These are phyloP conservation scores for Blastobotrys robertii DNA, from an alignment of 805 yeast genomes.

Conservation along the genomic window DNA sequence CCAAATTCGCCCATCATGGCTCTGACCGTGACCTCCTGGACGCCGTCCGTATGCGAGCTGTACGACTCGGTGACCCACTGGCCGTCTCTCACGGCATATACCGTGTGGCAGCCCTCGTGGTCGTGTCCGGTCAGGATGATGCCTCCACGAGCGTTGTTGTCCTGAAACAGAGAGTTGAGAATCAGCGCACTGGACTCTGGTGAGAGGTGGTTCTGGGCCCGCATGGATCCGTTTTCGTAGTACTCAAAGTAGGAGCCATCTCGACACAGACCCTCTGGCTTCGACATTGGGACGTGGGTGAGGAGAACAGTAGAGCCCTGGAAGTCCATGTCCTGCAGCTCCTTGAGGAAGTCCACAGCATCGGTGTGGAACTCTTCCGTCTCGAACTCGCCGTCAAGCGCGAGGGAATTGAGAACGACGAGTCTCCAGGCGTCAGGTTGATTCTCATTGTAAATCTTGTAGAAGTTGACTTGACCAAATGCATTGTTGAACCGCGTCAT, in stretches of 20 bases:
- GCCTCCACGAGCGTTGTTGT: slow-evolving; percentile 45
- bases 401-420: slow-evolving; percentile 76
- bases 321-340: slow-evolving; percentile 42
- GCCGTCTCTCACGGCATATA: slow-evolving; percentile 37
- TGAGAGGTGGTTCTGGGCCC: slow-evolving; percentile 81
- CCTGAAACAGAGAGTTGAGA: slow-evolving; percentile 58
- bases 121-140: slow-evolving; percentile 90
- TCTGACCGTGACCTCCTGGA: slow-evolving; percentile 75
- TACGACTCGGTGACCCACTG: slow-evolving; percentile 3
- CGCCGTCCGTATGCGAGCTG: slow-evolving; percentile 7
- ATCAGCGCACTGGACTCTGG: slow-evolving; percentile 57
- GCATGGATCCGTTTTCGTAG: slow-evolving; percentile 54
- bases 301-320: slow-evolving; percentile 72
- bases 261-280: slow-evolving; percentile 68
- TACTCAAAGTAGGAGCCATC: slow-evolving; percentile 74
- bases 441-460: slow-evolving; percentile 56
- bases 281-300: slow-evolving; percentile 86
- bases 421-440: slow-evolving; percentile 50
- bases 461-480: slow-evolving; percentile 81
- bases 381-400: slow-evolving; percentile 83
- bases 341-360: slow-evolving; percentile 66
- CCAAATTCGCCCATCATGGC: slow-evolving; percentile 95
- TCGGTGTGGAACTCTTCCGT: slow-evolving; percentile 58
- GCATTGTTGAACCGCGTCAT: slow-evolving; percentile 63
- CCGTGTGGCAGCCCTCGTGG: slow-evolving; percentile 82